Evolutionary conservation across 2,329 filamentous ascomycete species (phyloP).

Genomic region (Aureobasidium melanogenum): DNA sequence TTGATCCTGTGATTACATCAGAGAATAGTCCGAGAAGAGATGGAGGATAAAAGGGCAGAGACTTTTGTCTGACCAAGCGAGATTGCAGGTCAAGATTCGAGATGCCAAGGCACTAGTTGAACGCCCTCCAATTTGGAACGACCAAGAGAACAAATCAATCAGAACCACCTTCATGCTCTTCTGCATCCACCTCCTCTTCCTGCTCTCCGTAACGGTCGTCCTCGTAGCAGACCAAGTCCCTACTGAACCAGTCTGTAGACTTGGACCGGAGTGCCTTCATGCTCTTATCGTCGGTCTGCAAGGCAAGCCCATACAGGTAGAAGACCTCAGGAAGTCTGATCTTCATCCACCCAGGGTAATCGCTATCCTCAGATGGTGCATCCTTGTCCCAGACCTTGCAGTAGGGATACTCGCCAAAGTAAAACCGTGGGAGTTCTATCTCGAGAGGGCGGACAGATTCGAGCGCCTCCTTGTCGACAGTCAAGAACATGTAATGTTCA

Average conservation of each 20-base stretch:
- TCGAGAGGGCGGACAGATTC: background rate
- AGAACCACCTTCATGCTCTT: background rate
- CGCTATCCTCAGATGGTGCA: background rate
- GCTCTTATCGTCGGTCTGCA: too few species aligned
- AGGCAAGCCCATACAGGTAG: background rate
- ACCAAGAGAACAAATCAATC: too few species aligned
- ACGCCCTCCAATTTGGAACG: too few species aligned
- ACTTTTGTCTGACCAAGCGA: too few species aligned
- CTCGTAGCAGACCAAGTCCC: background rate
- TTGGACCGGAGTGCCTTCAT: background rate
- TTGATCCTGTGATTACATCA: too few species aligned
- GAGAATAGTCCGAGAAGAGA: too few species aligned
- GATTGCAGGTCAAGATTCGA: too few species aligned
- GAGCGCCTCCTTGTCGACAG: background rate
- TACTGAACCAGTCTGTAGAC: background rate
- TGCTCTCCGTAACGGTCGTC: background rate
- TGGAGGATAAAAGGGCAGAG: too few species aligned
- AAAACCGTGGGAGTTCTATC: background rate
- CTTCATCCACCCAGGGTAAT: background rate
- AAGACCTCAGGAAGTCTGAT: background rate
- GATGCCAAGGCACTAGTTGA: too few species aligned
- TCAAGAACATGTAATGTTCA: background rate
- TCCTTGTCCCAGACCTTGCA: background rate
- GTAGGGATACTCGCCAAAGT: background rate
- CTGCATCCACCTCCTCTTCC: background rate